Evolutionary conservation across 2,329 filamentous ascomycete genomes (phyloP).

Genomic region (Beauveria bassiana): DNA sequence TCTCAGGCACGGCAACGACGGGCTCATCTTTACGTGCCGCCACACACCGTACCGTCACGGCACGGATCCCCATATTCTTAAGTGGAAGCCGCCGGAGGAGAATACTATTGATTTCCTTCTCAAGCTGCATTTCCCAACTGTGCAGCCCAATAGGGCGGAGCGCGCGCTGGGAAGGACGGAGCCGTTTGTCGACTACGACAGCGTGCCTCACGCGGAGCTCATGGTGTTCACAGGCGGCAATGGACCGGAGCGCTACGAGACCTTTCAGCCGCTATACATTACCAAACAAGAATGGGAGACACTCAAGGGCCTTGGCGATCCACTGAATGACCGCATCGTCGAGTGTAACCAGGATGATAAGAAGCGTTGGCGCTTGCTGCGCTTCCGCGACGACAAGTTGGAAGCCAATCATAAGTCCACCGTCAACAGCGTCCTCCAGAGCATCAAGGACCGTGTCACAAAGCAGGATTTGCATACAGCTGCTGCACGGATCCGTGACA

Average conservation of each 20-base stretch:
- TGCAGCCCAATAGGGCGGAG: conserved; percentile 62
- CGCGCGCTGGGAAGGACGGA: conserved; percentile 56
- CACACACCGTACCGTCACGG: conserved; percentile 79
- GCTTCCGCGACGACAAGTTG: conserved; percentile 86
- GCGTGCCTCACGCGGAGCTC: conserved; percentile 65
- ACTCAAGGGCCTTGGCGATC: conserved; percentile 64
- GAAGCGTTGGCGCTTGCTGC: conserved; percentile 75
- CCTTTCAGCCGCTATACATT: conserved; percentile 61
- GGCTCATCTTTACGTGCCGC: conserved; percentile 94
- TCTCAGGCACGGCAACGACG: conserved; percentile 89
- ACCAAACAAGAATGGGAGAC: conserved; percentile 74
- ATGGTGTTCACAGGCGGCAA: conserved; percentile 58
- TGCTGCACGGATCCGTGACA: conserved; percentile 64
- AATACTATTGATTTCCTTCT: conserved; percentile 93
- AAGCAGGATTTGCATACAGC: conserved; percentile 70
- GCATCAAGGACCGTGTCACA: conserved; percentile 78
- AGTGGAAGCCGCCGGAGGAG: conserved; percentile 94
- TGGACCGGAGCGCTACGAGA: conserved; percentile 47
- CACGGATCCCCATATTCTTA: conserved; percentile 88
- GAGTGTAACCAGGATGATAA: conserved; percentile 78
- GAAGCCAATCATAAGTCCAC: conserved; percentile 85
- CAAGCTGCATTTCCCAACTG: conserved; percentile 63
- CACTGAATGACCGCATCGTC: conserved; percentile 79
- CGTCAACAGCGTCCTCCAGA: conserved; percentile 79
- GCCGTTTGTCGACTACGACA: conserved; percentile 70